phyloP scores from a whole-genome alignment of 2,329 filamentous ascomycete genomes.

The Lachnellula subtilissima region DNA sequence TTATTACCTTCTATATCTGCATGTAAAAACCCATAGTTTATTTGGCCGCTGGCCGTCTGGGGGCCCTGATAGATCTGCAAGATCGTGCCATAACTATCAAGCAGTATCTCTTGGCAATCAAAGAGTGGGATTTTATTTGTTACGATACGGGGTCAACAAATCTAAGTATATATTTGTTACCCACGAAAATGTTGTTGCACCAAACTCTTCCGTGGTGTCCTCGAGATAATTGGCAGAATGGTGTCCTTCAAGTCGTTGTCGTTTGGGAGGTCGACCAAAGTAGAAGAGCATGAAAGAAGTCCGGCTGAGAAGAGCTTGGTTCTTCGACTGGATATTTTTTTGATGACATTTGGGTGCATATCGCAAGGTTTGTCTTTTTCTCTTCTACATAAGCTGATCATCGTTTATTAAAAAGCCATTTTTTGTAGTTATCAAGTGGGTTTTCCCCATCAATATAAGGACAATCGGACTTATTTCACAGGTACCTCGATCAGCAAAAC shows the following conservation, averaged over 20 bases:
- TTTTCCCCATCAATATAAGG: slow-evolving; percentile 11
- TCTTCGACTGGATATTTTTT: slow-evolving; percentile 34
- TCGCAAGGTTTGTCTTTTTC: slow-evolving; percentile 34
- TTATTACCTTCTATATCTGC: too few relatives aligned
- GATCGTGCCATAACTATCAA: too few relatives aligned
- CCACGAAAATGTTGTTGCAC: not conserved
- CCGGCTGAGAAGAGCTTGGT: slow-evolving; percentile 35
- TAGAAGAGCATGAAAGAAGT: slow-evolving; percentile 21
- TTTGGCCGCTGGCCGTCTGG: too few relatives aligned
- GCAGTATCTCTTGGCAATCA: too few relatives aligned
- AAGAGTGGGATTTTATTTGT: not conserved
- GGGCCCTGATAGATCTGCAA: too few relatives aligned
- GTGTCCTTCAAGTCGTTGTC: slow-evolving; percentile 6
- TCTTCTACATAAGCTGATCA: slow-evolving; percentile 24
- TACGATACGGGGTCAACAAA: not conserved
- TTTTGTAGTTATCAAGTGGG: slow-evolving; percentile 36
- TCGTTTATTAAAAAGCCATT: not conserved
- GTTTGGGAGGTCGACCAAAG: not conserved
- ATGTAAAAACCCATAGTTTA: too few relatives aligned
- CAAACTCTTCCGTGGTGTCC: not conserved
- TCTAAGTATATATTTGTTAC: not conserved
- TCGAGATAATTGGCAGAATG: slow-evolving; percentile 2
- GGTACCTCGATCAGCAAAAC: slow-evolving; percentile 37
- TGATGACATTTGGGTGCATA: slow-evolving; percentile 37
- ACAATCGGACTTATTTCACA: slow-evolving; percentile 35